Evolutionary conservation across 2,329 filamentous ascomycete genomes (phyloP).

Genomic region (Apiospora phragmitis): DNA sequence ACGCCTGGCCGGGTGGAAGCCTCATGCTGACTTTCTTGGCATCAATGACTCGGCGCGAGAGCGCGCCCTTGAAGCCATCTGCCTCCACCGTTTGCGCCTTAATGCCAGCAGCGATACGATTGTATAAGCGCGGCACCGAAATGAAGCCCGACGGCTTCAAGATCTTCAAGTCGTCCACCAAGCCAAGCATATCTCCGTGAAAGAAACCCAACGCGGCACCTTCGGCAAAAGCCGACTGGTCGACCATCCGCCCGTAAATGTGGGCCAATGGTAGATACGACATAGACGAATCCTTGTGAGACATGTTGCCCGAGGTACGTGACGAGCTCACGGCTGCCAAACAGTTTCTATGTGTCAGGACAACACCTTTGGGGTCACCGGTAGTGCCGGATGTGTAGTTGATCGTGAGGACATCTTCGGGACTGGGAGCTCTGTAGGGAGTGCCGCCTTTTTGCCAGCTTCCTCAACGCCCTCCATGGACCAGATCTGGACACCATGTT

Average conservation of each 20-base stretch:
- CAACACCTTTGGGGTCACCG: constrained; percentile 78
- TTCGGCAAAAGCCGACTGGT: constrained; percentile 71
- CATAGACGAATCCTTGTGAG: constrained; percentile 61
- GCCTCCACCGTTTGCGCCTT: constrained; percentile 77
- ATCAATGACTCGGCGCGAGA: constrained; percentile 77
- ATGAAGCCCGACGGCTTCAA: constrained; percentile 80
- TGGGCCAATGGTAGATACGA: constrained; percentile 95
- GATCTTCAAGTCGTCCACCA: constrained; percentile 89
- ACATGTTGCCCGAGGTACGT: constrained; percentile 54
- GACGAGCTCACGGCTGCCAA: constrained; percentile 69
- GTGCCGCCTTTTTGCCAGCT: constrained; percentile 70
- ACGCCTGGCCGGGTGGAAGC: constrained; percentile 70
- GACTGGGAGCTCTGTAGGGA: constrained; percentile 70
- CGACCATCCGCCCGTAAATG: constrained; percentile 85
- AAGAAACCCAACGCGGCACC: constrained; percentile 86
- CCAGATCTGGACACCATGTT: constrained; percentile 76
- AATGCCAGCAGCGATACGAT: constrained; percentile 83
- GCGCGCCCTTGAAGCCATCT: constrained; percentile 74
- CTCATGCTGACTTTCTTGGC: constrained; percentile 80
- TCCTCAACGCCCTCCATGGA: constrained; percentile 80
- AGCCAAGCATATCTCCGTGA: constrained; percentile 81
- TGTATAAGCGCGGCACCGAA: constrained; percentile 89
- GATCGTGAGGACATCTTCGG: constrained; percentile 81
- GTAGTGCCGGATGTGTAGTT: constrained; percentile 91
- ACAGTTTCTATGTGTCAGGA: constrained; percentile 79